Evolutionary conservation across 345 rosid species (phyloP), one percentile per base, ranked within the genome.

Genomic region (Eucalyptus erythrocorys): DNA sequence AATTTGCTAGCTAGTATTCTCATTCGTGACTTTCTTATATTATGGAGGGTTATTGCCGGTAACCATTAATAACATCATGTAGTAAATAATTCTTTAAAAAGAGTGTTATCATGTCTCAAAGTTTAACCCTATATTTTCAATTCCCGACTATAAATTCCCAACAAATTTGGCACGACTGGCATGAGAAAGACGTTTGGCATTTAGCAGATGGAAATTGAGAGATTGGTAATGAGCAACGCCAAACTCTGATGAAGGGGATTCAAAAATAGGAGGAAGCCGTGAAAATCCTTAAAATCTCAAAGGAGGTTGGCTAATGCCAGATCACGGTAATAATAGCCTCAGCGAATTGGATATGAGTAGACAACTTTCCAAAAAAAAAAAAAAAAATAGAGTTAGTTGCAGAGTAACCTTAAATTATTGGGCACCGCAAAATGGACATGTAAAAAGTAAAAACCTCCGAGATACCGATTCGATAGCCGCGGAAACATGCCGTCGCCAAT

Each of bases 1-100:
- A 2, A 51, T 3, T 51, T 1, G 0, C 0, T 51, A 51, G 24
- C 1, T 51, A 51, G 0, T 51, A 51, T 51, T 51, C 4, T 51
- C 1, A 3, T 51, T 51, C 1, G 1, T 19, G 55, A 51, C 4
- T 51, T 51, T 51, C 24, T 51, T 3, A 10, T 51, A 51, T 3
- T 10, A 7, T 19, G 24, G 2, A 51, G 4, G 10, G 57, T 51
- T 51, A 19, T 51, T 51, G 1, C 0, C 2, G 1, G 10, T 51
- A 0, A 51, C 4, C 57, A 51, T 51, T 19, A 51, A 51, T 2
- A 51, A 51, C 0, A 19, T 51, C 19, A 2, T 51, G 4, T 4
- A 51, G 57, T 51, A 51, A 51, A 51, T 51, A 51, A 51, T 51
- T 51, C 57, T 19, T 7, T 51, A 19, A 51, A 51, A 19, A 51